Evolutionary conservation across 805 yeast species (phyloP).

Genomic region (Priceomyces medius): DNA sequence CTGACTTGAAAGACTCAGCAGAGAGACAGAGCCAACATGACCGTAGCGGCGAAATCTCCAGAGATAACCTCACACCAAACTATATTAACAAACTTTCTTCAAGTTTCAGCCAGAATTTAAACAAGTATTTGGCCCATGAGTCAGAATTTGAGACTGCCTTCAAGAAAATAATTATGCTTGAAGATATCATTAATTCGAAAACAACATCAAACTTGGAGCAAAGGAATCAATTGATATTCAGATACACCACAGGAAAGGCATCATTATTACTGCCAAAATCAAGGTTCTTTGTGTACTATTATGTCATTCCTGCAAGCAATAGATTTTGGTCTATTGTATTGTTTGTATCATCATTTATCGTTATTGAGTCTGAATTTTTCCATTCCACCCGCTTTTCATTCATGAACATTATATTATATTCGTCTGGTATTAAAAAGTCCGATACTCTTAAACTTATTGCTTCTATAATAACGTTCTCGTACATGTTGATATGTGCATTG

Average conservation of each 20-base stretch:
- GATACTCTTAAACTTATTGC: conserved; percentile 35
- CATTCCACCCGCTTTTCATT: conserved; percentile 68
- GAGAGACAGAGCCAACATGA: conserved; percentile 28
- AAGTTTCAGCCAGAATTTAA: conserved; percentile 50
- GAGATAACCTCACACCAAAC: conserved; percentile 36
- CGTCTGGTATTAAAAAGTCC: conserved; percentile 25
- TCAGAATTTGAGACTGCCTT: conserved; percentile 57
- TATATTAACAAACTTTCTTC: conserved; percentile 53
- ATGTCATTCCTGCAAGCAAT: conserved; percentile 45
- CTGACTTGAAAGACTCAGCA: conserved; percentile 30
- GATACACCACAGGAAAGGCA: conserved; percentile 17
- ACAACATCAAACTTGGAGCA: conserved; percentile 15
- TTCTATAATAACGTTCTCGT: conserved; percentile 47
- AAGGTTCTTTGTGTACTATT: conserved; percentile 41
- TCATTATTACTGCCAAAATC: conserved; percentile 36
- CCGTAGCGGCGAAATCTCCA: conserved; percentile 17
- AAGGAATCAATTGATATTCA: conserved; percentile 17
- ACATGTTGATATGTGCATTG: conserved; percentile 69
- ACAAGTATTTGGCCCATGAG: conserved; percentile 53
- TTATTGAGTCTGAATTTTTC: conserved; percentile 72
- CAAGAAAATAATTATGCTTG: conserved; percentile 48
- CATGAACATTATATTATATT: conserved; percentile 48
- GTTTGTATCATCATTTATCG: conserved; percentile 45
- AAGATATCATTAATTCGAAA: conserved; percentile 55
- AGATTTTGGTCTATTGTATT: conserved; percentile 45